Evolutionary conservation across 2,329 filamentous ascomycete species (phyloP), one percentile per base, ranked within the genome.

Genomic region (Cyphellophora europaea): DNA sequence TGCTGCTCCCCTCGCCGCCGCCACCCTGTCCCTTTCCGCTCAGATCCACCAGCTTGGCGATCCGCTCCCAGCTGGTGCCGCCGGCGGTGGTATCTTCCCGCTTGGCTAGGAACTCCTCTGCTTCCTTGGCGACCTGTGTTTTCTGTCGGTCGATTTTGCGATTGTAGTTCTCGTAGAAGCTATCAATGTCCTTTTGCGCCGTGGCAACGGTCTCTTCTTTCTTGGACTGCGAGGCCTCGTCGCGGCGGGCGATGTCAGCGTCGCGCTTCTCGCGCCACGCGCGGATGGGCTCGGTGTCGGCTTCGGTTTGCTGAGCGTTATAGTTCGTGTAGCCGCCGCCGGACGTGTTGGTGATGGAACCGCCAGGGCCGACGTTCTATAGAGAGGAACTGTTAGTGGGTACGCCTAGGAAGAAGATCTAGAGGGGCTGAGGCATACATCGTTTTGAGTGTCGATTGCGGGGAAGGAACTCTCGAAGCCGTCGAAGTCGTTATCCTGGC

Each of bases 81-180:
- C 91, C 91, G 8, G 85, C 85, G 15, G 87, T 84, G 25, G 88
- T 95, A 58, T 96, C 88, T 58, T 98, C 89, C 41, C 88, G 77
- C 59, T 71, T 87, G 36, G 75, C 79, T 30, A 96, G 66, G 62
- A 96, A 98, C 55, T 94, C 79, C 54, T 96, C 89, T 5, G 89
- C 91, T 51, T 98, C 91, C 59, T 83, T 82, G 52, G 81, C 77
- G 37, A 89, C 91, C 67, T 93, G 85, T 14, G 81, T 71, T 49
- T 95, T 81, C 40, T 75, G 77, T 73, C 96, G 96, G 59, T 98
- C 91, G 60, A 91, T 89, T 68, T 95, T 94, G 61, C 82, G 79
- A 69, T 96, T 96, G 71, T 98, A 98, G 64, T 94, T 95, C 56
- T 95, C 88, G 70, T 98, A 98, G 66, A 96, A 98, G 59, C 95